Conservation (phyloP, 116 monocot genomes). For the Cymodocea nodosa region DNA sequence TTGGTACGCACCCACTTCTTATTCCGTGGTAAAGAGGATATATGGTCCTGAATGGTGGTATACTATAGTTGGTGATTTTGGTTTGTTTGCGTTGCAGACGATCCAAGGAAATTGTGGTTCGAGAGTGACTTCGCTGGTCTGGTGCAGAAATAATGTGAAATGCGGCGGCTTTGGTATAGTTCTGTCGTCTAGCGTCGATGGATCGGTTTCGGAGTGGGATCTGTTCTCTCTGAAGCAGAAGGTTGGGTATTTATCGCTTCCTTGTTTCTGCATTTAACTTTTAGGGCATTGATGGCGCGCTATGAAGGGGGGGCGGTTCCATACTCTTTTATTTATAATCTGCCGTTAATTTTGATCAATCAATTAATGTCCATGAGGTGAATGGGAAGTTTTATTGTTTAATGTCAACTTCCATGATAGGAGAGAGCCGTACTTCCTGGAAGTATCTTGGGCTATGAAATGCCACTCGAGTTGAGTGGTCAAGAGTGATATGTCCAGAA, state of each 20-base stretch:
- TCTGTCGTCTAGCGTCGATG: conserved; percentile 83
- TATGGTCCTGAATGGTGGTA: neutral
- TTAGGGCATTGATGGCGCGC: neutral
- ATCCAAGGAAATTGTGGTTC: conserved; percentile 55
- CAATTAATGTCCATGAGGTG: too few relatives aligned
- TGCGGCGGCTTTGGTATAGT: conserved; percentile 23
- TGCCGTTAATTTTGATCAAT: too few relatives aligned
- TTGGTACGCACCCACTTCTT: conserved; percentile 27
- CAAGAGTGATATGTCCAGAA: too few relatives aligned
- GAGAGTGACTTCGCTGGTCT: conserved; percentile 74
- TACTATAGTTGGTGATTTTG: neutral
- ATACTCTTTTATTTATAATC: too few relatives aligned
- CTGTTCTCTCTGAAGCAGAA: conserved; percentile 73
- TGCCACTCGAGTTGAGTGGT: too few relatives aligned
- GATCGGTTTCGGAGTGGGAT: conserved; percentile 91
- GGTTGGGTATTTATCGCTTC: conserved; percentile 19
- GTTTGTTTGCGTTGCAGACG: conserved; percentile 31
- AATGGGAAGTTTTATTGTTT: too few relatives aligned
- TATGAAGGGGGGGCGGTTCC: too few relatives aligned
- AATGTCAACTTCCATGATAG: too few relatives aligned
- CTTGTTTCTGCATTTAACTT: neutral
- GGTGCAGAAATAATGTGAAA: conserved; percentile 27
- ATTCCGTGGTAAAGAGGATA: too few relatives aligned
- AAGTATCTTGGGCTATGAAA: too few relatives aligned
- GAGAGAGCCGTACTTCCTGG: too few relatives aligned